These are phyloP conservation scores for Malus hybrid DNA, from an alignment of 331 rosid species.

Conservation along the genomic window DNA sequence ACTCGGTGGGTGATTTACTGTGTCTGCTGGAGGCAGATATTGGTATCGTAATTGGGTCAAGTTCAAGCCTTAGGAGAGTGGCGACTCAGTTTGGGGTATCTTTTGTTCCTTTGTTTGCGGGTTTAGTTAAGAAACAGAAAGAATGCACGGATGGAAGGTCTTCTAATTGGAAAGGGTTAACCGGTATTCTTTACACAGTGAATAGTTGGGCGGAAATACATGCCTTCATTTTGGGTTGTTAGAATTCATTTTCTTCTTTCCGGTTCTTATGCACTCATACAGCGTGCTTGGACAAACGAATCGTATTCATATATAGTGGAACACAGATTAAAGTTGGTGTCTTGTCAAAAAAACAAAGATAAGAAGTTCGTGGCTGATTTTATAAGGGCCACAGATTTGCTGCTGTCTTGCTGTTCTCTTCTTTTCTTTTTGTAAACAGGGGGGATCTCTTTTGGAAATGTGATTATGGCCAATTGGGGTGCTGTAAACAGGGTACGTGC, in stretches of 20 bases:
- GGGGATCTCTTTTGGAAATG: conserved; percentile 46
- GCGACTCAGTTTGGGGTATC: conserved; percentile 75
- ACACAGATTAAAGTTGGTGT: conserved; percentile 31
- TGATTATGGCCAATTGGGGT: conserved; percentile 26
- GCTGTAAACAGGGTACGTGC: conserved; percentile 42
- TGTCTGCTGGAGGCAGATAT: conserved; percentile 94
- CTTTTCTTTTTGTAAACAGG: conserved; percentile 22
- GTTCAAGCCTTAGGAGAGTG: conserved; percentile 78
- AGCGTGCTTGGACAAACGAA: conserved; percentile 34
- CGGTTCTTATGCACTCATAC: conserved; percentile 33
- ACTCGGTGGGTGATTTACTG: conserved; percentile 87
- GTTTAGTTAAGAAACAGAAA: conserved; percentile 74
- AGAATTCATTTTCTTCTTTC: conserved; percentile 30
- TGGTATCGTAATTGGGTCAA: conserved; percentile 86
- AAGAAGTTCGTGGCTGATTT: conserved; percentile 64
- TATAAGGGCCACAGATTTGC: conserved; percentile 59
- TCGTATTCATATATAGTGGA: conserved; percentile 35
- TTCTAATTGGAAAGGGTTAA: conserved; percentile 63
- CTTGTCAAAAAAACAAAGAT: not conserved
- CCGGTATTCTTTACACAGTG: conserved; percentile 84
- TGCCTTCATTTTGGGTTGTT: conserved; percentile 86
- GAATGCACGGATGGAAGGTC: conserved; percentile 40
- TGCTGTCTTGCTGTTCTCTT: conserved; percentile 35
- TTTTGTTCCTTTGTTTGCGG: conserved; percentile 70
- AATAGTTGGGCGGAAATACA: conserved; percentile 94